These are phyloP conservation scores for Tubosaeta sp. DNA, from an alignment of 768 basidiomycete species.

Conservation along the genomic window DNA sequence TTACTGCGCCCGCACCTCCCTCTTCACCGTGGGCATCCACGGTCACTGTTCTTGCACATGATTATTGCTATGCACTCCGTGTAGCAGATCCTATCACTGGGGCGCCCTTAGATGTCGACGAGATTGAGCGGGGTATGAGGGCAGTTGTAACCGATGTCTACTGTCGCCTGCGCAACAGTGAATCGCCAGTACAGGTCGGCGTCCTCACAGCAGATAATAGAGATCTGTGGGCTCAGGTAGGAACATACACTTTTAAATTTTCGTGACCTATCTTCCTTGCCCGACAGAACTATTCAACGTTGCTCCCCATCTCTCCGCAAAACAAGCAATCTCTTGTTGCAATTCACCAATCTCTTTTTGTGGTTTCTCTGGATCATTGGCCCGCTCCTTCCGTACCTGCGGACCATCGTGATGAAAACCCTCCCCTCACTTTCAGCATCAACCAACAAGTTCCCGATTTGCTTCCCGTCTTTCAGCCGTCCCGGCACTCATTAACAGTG, in stretches of 20 bases:
- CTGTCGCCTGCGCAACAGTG: constrained; percentile 44
- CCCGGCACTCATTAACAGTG: constrained; percentile 2
- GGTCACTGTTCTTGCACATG: constrained; percentile 65
- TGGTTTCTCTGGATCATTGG: constrained; percentile 76
- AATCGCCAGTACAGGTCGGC: constrained; percentile 59
- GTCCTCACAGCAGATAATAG: constrained; percentile 76
- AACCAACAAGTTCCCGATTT: constrained; percentile 4
- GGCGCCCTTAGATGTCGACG: constrained; percentile 31
- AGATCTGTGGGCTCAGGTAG: constrained; percentile 76
- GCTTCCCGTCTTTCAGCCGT: constrained; percentile 4
- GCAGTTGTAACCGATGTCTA: constrained; percentile 55
- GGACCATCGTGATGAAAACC: constrained; percentile 11
- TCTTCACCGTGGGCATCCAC: constrained; percentile 43
- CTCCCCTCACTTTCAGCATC: constrained; percentile 35
- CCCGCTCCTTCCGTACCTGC: constrained; percentile 35
- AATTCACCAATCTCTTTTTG: constrained; percentile 74
- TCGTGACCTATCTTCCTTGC: neutral
- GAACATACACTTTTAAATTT: constrained; percentile 11
- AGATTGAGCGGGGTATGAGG: constrained; percentile 45
- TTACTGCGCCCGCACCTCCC: constrained; percentile 42
- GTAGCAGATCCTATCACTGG: constrained; percentile 40
- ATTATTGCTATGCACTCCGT: constrained; percentile 76
- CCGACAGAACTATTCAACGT: constrained; percentile 57
- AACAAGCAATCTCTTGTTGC: constrained; percentile 60
- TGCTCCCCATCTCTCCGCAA: constrained; percentile 59